A percentile compares a stretch with the other conserved stretches of the same genome.
phyloP scores from a whole-genome alignment of 768 basidiomycete genomes.

The Serendipita indica region DNA sequence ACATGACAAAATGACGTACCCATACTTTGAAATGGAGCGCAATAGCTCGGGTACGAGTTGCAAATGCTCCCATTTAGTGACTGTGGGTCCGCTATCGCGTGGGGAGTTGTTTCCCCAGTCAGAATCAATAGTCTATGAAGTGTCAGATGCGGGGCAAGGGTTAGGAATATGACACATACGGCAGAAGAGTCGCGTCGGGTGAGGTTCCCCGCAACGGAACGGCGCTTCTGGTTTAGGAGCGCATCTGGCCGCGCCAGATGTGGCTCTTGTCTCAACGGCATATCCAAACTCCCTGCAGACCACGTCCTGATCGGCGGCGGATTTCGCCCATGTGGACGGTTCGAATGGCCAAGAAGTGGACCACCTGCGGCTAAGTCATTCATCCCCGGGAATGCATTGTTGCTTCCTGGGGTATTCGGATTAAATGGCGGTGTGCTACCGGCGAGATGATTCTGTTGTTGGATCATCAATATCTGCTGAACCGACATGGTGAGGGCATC shows the following conservation, averaged over 20 bases:
- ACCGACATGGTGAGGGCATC: not conserved
- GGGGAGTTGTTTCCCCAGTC: slow-evolving; percentile 29
- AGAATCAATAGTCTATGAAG: slow-evolving; percentile 36
- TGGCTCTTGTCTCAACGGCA: slow-evolving; percentile 35
- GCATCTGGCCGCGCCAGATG: slow-evolving; percentile 28
- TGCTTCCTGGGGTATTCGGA: not conserved
- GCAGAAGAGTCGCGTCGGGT: slow-evolving; percentile 61
- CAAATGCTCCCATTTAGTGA: slow-evolving; percentile 95
- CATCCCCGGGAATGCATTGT: slow-evolving; percentile 21
- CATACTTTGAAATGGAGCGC: slow-evolving; percentile 81
- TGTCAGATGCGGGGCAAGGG: slow-evolving; percentile 13
- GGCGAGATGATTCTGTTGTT: not conserved
- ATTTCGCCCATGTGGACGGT: slow-evolving; percentile 46
- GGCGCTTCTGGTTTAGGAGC: slow-evolving; percentile 50
- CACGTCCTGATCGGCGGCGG: slow-evolving; percentile 67
- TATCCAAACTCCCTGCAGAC: slow-evolving; percentile 68
- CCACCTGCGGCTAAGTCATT: slow-evolving; percentile 22
- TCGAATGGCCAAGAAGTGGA: slow-evolving; percentile 39
- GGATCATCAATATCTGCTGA: not conserved
- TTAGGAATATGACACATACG: slow-evolving; percentile 31
- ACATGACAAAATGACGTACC: slow-evolving; percentile 37
- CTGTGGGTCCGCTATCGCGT: slow-evolving; percentile 62
- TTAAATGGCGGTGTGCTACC: not conserved
- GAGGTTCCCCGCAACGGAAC: slow-evolving; percentile 46
- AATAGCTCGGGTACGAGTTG: slow-evolving; percentile 73